A percentile compares a stretch with the other conserved stretches of the same genome.
Evolutionary conservation across 2,329 filamentous ascomycete genomes (phyloP).

Genomic region (Pyricularia sp.): DNA sequence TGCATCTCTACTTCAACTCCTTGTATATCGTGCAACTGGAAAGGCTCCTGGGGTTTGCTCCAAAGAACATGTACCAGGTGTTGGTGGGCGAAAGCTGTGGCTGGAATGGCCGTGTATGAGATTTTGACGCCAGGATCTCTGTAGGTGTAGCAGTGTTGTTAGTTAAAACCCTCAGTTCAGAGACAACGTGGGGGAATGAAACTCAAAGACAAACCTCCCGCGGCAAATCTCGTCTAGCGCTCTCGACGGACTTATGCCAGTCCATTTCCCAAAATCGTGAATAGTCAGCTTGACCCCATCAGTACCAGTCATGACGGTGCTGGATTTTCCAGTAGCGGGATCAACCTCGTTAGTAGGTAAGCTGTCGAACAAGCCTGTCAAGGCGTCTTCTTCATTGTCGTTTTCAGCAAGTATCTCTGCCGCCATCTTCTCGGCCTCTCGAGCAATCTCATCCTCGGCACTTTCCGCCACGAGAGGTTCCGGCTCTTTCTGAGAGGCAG

Average conservation of each 20-base stretch:
- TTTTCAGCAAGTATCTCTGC: constrained; percentile 48
- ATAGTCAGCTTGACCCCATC: constrained; percentile 51
- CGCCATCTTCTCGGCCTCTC: constrained; percentile 49
- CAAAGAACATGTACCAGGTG: constrained; percentile 68
- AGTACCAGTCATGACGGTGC: constrained; percentile 41
- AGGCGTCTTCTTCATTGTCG: constrained; percentile 41
- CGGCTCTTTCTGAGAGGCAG: constrained; percentile 14
- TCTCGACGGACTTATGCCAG: constrained; percentile 65
- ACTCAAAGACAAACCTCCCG: constrained; percentile 47
- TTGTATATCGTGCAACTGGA: constrained; percentile 23
- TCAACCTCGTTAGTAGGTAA: constrained; percentile 54
- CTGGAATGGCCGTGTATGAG: constrained; percentile 59
- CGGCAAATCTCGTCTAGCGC: constrained; percentile 83
- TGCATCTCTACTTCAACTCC: constrained; percentile 35
- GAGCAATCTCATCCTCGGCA: constrained; percentile 36
- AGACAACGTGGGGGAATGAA: constrained; percentile 2
- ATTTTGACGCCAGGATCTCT: constrained; percentile 65
- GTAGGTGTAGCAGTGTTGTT: neutral
- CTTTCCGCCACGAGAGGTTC: constrained; percentile 12
- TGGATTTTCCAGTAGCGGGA: constrained; percentile 45
- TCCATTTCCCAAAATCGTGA: constrained; percentile 76
- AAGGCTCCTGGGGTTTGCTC: constrained; percentile 61
- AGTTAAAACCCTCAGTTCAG: neutral
- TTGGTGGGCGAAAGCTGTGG: constrained; percentile 64
- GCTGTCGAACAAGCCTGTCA: constrained; percentile 49